Base-by-base conservation (phyloP, 1,284 basidiomycete species). In the Heliocybe sulcata region DNA sequence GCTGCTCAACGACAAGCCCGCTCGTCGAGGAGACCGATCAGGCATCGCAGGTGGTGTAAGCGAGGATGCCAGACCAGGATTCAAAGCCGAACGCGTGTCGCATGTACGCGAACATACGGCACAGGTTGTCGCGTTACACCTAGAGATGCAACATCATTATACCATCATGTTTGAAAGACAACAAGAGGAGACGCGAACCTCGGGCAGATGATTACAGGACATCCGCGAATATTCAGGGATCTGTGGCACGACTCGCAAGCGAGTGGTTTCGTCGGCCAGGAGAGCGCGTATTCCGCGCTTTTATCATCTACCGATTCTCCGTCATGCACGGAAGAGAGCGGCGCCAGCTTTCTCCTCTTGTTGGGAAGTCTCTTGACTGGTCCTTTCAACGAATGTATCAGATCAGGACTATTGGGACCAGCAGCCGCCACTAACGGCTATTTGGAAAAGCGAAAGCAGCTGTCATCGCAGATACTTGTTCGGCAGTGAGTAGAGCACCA, bases 81-180 rank as follows among this genome's bases (percentile, higher is more conserved):
- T 65, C 16, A 63, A 61, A 16, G 61, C 61, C 51, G 60, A 58
- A 25, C 62, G 59, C 26, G 63, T 16, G 38, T 42, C 64, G 56
- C 69, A 71, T 9, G 63, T 68, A 45, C 69, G 58, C 19, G 67
- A 63, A 56, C 69, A 71, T 35, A 71, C 65, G 8, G 61, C 48
- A 54, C 69, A 71, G 11, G 65, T 68, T 45, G 64, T 56, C 3
- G 63, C 60, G 3, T 60, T 57, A 56, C 69, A 71, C 31, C 69
- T 70, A 49, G 6, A 4, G 16, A 42, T 42, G 29, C 16, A 8
- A 6, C 38, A n/a, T 42, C 38, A 42, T 6, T n/a, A 6, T 42
- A 12, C 16, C 38, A 42, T 42, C 38, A n/a, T 12, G 29, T n/a
- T n/a, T 9, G 8, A 42, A 3, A 42, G 38, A 42, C 38, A 42